phyloP scores from a whole-genome alignment of 2,329 filamentous ascomycete species.

The Phyllosticta citriasiana region DNA sequence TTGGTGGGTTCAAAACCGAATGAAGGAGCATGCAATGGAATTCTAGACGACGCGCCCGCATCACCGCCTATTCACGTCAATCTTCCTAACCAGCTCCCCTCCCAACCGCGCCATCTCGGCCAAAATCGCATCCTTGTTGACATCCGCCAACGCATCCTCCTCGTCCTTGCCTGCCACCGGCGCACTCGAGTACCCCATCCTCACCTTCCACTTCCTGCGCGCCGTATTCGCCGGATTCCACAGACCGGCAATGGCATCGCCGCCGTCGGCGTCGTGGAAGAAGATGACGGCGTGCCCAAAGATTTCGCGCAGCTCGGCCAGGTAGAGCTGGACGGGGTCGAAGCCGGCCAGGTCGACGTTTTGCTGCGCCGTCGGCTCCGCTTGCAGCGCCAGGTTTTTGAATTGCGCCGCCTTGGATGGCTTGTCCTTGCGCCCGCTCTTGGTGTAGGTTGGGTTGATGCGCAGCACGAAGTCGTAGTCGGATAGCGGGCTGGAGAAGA shows the following conservation, averaged over 20 bases:
- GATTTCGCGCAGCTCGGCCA: conserved; percentile 54
- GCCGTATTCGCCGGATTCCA: conserved; percentile 50
- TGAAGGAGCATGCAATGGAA: no score
- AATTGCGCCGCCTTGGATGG: conserved; percentile 44
- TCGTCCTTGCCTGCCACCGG: conserved; percentile 30
- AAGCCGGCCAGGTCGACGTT: conserved; percentile 41
- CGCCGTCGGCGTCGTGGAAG: conserved; percentile 59
- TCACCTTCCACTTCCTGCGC: conserved; percentile 56
- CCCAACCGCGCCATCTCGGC: conserved; percentile 60
- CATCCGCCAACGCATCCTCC: conserved; percentile 41
- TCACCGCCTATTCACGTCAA: conserved; percentile 6
- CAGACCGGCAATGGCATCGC: conserved; percentile 51
- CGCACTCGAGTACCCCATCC: conserved; percentile 57
- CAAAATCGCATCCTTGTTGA: conserved; percentile 59
- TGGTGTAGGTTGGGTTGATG: conserved; percentile 48
- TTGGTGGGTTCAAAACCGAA: no score
- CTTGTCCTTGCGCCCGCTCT: conserved; percentile 19
- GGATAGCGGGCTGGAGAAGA: conserved; percentile 63
- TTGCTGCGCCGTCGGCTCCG: conserved; percentile 23
- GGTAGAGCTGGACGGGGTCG: conserved; percentile 52
- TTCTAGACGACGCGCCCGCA: no score
- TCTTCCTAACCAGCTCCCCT: conserved; percentile 44
- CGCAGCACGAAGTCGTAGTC: conserved; percentile 86
- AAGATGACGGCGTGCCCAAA: conserved; percentile 67
- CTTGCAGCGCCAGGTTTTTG: conserved; percentile 67